Percentiles rank a stretch among this genome's conserved stretches.
These are phyloP conservation scores for Leccinum longicurvipes DNA, from an alignment of 768 basidiomycete genomes.

Conservation along the genomic window DNA sequence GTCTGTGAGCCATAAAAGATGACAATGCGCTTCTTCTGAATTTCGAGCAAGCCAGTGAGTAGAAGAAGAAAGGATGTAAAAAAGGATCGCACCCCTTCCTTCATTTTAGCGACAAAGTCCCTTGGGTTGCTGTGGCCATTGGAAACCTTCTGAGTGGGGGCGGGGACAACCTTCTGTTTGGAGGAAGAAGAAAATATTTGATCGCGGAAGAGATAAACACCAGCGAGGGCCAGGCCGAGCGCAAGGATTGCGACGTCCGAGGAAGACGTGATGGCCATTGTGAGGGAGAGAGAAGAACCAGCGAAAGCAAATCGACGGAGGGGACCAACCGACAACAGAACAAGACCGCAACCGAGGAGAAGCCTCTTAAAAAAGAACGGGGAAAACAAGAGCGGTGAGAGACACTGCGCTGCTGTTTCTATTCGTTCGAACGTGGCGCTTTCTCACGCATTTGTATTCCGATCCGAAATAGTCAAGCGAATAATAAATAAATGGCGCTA, in stretches of 20 bases:
- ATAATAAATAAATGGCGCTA: too few relatives aligned
- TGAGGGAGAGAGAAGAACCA: constrained; percentile 8
- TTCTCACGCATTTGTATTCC: constrained; percentile 38
- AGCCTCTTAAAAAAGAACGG: neutral
- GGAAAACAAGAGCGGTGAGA: constrained; percentile 16
- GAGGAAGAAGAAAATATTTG: constrained; percentile 66
- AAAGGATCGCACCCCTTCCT: constrained; percentile 66
- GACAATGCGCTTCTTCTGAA: constrained; percentile 91
- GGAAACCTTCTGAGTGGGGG: constrained; percentile 40
- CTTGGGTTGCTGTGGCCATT: constrained; percentile 85
- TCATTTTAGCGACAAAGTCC: constrained; percentile 94
- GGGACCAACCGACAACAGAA: too few relatives aligned
- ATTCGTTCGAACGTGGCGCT: constrained; percentile 37
- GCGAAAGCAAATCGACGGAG: neutral
- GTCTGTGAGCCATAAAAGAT: constrained; percentile 99
- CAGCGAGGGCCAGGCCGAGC: constrained; percentile 73
- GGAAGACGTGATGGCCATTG: constrained; percentile 60
- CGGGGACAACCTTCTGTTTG: constrained; percentile 55
- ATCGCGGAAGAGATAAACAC: constrained; percentile 80
- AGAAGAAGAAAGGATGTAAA: constrained; percentile 2
- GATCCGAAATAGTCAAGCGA: constrained; percentile 22
- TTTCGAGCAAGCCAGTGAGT: neutral
- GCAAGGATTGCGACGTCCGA: constrained; percentile 73
- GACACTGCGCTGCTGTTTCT: too few relatives aligned
- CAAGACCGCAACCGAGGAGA: too few relatives aligned